These are phyloP conservation scores for Ceratocystis huliohia DNA, from an alignment of 2,329 filamentous ascomycete species.

Conservation along the genomic window DNA sequence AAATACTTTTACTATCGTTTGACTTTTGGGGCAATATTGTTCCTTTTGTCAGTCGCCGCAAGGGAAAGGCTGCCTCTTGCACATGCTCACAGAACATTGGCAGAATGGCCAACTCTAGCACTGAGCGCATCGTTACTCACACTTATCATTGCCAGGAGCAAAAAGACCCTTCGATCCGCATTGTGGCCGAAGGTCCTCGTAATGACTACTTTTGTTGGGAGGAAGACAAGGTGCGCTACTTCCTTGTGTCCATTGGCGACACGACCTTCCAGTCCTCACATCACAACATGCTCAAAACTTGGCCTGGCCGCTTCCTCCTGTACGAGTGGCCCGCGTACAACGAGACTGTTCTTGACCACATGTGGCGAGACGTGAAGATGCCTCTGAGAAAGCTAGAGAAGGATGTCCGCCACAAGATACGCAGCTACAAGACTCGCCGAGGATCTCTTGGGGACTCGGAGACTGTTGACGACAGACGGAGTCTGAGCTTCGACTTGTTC, in stretches of 20 bases:
- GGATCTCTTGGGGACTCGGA: neutral
- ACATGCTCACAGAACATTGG: neutral
- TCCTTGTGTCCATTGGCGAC: slow-evolving; percentile 16
- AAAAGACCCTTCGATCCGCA: slow-evolving; percentile 8
- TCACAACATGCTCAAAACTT: slow-evolving; percentile 14
- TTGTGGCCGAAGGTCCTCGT: slow-evolving; percentile 17
- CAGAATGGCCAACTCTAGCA: neutral
- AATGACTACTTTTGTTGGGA: slow-evolving; percentile 20
- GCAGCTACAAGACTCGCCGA: neutral
- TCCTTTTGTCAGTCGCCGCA: neutral
- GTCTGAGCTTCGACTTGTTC: slow-evolving; percentile 12
- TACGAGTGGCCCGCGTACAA: slow-evolving; percentile 19
- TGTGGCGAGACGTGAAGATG: slow-evolving; percentile 13
- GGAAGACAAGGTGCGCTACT: slow-evolving; percentile 20
- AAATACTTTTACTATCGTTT: slow-evolving; percentile 15
- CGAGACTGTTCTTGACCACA: slow-evolving; percentile 4
- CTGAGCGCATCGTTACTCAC: neutral
- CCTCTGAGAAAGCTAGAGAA: slow-evolving; percentile 6
- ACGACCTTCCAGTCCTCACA: slow-evolving; percentile 19
- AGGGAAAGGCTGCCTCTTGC: neutral
- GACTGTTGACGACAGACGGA: slow-evolving; percentile 2
- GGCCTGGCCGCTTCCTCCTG: slow-evolving; percentile 16
- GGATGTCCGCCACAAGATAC: slow-evolving; percentile 9
- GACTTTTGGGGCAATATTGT: slow-evolving; percentile 16
- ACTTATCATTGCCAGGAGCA: neutral